Percentiles rank a stretch among this genome's conserved stretches.
Conservation (phyloP, 345 rosid species). For the Leavenworthia alabamica region DNA sequence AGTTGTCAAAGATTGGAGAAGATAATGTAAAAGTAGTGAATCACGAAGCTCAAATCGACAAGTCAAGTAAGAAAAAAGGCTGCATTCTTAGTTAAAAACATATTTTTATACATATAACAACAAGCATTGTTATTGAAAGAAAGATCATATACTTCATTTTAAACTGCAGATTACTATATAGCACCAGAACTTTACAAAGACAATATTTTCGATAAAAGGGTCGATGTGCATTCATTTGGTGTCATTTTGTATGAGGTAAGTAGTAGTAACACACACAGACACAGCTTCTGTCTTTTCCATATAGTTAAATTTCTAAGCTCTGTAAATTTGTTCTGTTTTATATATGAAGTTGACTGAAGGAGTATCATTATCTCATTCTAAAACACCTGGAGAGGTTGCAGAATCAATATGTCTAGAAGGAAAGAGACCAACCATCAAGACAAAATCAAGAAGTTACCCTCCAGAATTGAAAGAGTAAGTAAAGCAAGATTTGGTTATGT, state of each 20-base stretch:
- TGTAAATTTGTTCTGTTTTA: neutral
- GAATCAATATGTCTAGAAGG: constrained; percentile 61
- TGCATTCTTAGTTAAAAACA: constrained; percentile 3
- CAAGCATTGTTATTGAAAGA: constrained; percentile 7
- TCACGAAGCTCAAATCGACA: constrained; percentile 40
- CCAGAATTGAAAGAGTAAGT: constrained; percentile 69
- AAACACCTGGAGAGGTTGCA: constrained; percentile 56
- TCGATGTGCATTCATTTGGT: constrained; percentile 80
- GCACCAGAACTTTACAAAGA: constrained; percentile 81
- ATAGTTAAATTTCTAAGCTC: neutral
- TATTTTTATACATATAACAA: neutral
- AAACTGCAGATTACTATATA: constrained; percentile 48
- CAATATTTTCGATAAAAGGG: constrained; percentile 59
- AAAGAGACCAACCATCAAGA: constrained; percentile 62
- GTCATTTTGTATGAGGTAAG: constrained; percentile 89
- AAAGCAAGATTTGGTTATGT: neutral
- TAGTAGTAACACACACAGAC: constrained; percentile 20
- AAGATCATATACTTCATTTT: constrained; percentile 6
- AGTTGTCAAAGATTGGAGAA: constrained; percentile 47
- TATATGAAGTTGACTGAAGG: constrained; percentile 79
- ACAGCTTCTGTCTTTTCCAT: neutral
- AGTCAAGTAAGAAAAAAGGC: constrained; percentile 46
- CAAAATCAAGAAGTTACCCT: constrained; percentile 46
- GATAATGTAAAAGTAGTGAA: constrained; percentile 49
- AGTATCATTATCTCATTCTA: constrained; percentile 66